Evolutionary conservation across 306 rosid genomes (phyloP), one percentile per base, ranked within the genome.

Genomic region (Inga oerstediana): DNA sequence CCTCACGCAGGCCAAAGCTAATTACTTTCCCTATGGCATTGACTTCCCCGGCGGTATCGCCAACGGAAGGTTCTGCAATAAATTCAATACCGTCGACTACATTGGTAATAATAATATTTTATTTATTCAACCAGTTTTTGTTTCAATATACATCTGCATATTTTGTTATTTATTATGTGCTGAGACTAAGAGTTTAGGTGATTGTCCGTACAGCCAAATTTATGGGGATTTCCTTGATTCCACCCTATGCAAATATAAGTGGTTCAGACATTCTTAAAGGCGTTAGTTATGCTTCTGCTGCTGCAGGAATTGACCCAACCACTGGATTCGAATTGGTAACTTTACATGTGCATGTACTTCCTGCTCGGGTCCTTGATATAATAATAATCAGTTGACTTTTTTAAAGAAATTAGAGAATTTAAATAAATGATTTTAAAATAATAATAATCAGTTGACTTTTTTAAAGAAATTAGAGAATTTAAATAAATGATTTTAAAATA

Each of bases 21-120:
- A 92, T 81, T 91, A 82, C 80, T 1, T 2, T 2, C 98, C 98
- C 0, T 89, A 92, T 22, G 94, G 95, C 27, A 82, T 91, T 52
- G 98, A 91, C 84, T 83, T 83, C 45, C 74, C 90, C 0, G 10
- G 1, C 1, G 79, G 22, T 7, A 0, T 94, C 6, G 22, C 97
- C 10, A 86, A 89, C 0, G 92, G 98, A 81, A 90, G 97, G 52
- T 91, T 84, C 49, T 44, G 83, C 80, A 94, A 92, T 52, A 94
- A 86, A 2, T 62, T 15, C 15, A 91, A 83, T 41, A 0, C 10
- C 46, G 9, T 46, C 32, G 51, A 44, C 56, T 43, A 43, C 32
- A 14, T 71, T 10, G 0, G 51, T 62, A 62, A 62, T 62, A 46
- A 8, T 10, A 46, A 46, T 45, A 8, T 37, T 37, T 37, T 0